Evolutionary conservation across 73 alveolate species (phyloP).

Genomic region (Paramecium octaurelia): DNA sequence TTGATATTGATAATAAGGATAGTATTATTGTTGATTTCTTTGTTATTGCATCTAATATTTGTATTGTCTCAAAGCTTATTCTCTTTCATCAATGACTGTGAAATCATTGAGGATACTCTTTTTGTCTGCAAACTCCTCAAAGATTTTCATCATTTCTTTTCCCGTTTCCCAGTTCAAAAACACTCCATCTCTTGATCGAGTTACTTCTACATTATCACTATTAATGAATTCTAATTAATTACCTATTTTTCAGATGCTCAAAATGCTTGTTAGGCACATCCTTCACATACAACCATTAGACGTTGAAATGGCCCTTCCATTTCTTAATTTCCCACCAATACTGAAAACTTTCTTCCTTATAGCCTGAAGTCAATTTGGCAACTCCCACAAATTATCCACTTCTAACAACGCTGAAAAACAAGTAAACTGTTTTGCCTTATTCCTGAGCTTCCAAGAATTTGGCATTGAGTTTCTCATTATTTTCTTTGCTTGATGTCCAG

Average conservation of each 20-base stretch:
- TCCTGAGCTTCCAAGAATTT: slow-evolving; percentile 54
- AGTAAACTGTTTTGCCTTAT: slow-evolving; percentile 10
- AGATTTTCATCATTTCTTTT: slow-evolving; percentile 33
- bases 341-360: slow-evolving; percentile 60
- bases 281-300: slow-evolving; percentile 60
- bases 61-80: slow-evolving; percentile 33
- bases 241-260: slow-evolving; percentile 56
- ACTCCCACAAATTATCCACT: slow-evolving; percentile 64
- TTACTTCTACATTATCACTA: slow-evolving; percentile 46
- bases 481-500: slow-evolving; percentile 61
- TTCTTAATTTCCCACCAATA: slow-evolving; percentile 62
- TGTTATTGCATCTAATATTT: slow-evolving; percentile 22
- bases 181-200: slow-evolving; percentile 49
- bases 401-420: slow-evolving; percentile 59
- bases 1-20: slow-evolving; percentile 25
- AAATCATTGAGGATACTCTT: slow-evolving; percentile 31
- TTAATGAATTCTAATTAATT: background rate
- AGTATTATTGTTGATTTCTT: slow-evolving; percentile 36
- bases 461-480: slow-evolving; percentile 51
- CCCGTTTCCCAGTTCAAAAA: slow-evolving; percentile 24
- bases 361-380: slow-evolving; percentile 58
- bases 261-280: slow-evolving; percentile 59
- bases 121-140: slow-evolving; percentile 40
- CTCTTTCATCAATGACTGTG: slow-evolving; percentile 15
- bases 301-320: slow-evolving; percentile 62